Evolutionary conservation across 257 asterid species (phyloP).

Genomic region (Eustoma russellianum): DNA sequence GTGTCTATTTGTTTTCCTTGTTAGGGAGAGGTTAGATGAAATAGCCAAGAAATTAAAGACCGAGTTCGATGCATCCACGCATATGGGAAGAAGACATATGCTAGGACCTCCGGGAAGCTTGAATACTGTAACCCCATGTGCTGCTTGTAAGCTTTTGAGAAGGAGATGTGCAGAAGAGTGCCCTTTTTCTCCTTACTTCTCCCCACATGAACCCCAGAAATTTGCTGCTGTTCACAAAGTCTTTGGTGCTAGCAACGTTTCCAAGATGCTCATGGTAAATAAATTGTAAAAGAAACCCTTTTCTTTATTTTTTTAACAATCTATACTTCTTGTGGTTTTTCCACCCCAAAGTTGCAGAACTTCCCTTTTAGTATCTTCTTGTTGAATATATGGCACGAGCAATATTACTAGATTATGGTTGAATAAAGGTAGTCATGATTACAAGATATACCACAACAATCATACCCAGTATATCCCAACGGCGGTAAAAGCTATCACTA

Average conservation of each 20-base stretch:
- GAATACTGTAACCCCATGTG: conserved; percentile 84
- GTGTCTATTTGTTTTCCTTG: background rate
- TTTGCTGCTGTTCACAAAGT: conserved; percentile 94
- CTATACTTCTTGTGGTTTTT: no score
- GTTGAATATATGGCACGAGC: no score
- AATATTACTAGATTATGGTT: no score
- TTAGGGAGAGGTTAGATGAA: conserved; percentile 70
- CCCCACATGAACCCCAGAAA: conserved; percentile 85
- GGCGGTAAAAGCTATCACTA: no score
- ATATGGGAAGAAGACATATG: conserved; percentile 55
- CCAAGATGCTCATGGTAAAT: conserved; percentile 84
- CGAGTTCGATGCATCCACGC: conserved; percentile 36
- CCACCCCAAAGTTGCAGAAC: no score
- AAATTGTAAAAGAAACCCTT: background rate
- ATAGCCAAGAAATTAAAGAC: conserved; percentile 58
- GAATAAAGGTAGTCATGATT: no score
- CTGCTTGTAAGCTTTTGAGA: conserved; percentile 83
- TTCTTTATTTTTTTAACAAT: no score
- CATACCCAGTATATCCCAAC: no score
- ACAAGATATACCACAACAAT: no score
- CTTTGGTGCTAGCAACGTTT: conserved; percentile 91
- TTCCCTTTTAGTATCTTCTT: no score
- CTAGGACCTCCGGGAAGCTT: conserved; percentile 52
- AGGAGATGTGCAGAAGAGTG: conserved; percentile 92
- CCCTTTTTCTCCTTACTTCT: conserved; percentile 83